Percentiles rank a stretch among this genome's conserved stretches.
phyloP scores from a whole-genome alignment of 2,329 filamentous ascomycete species.

The Fonsecaea monophora region DNA sequence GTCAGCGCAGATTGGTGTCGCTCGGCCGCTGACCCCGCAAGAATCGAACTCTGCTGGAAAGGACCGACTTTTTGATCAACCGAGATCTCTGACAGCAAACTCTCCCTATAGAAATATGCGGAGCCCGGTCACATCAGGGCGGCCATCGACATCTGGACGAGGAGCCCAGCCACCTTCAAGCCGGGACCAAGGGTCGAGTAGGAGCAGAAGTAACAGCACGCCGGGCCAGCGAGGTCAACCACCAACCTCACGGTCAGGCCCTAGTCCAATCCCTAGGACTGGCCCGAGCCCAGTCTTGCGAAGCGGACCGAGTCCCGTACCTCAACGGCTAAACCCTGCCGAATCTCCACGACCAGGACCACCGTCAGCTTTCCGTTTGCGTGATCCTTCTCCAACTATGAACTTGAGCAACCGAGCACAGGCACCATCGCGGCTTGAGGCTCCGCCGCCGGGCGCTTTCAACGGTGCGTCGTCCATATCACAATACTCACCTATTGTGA shows the following conservation, averaged over 20 bases:
- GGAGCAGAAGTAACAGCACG: slow-evolving; percentile 28
- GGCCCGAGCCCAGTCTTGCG: slow-evolving; percentile 26
- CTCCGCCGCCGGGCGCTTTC: slow-evolving; percentile 37
- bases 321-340: slow-evolving; percentile 2
- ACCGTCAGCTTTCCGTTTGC: slow-evolving; percentile 27
- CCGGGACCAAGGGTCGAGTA: slow-evolving; percentile 17
- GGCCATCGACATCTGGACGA: slow-evolving; percentile 27
- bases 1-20: slow-evolving; percentile 34
- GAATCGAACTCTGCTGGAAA: slow-evolving; percentile 15
- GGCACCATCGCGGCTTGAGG: slow-evolving; percentile 35
- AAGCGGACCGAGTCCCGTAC: slow-evolving; percentile 23
- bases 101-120: slow-evolving; percentile 36
- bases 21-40: slow-evolving; percentile 32
- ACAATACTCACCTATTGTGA: slow-evolving; percentile 41
- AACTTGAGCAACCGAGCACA: slow-evolving; percentile 32
- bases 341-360: slow-evolving; percentile 17
- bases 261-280: slow-evolving; percentile 27
- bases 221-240: slow-evolving; percentile 26
- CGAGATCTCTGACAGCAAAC: slow-evolving; percentile 17
- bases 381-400: slow-evolving; percentile 38
- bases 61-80: slow-evolving; percentile 14
- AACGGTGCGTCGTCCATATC: slow-evolving; percentile 40
- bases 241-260: slow-evolving; percentile 26
- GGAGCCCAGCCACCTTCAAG: slow-evolving; percentile 24
- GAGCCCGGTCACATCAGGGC: slow-evolving; percentile 6